Evolutionary conservation across 768 basidiomycete species (phyloP), one percentile per base, ranked within the genome.

Genomic region (Rhodotorula sphaerocarpa): DNA sequence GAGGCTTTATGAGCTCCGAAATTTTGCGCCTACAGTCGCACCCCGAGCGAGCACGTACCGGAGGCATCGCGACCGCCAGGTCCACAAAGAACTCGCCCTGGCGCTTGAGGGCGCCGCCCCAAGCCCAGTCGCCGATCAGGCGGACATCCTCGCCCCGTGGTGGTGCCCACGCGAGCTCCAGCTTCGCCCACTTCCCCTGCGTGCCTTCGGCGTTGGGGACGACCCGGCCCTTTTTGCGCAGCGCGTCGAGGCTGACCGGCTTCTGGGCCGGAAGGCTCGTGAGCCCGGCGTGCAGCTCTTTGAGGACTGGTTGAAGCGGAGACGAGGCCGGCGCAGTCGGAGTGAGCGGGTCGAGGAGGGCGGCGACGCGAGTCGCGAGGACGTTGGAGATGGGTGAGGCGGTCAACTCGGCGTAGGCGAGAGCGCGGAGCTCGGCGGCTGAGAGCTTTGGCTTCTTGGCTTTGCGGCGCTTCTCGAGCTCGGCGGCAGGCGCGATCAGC

Each of bases 391-490:
- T 66, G 42, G 68, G 68, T 9, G 60, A 63, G 18, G 68, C 64
- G 21, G 68, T 66, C 23, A 69, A 43, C 31, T 69, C 68, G 30
- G 68, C 68, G 45, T 66, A 69, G 12, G 68, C 68, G 55, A 69
- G 64, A 2, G 64, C 63, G 34, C 64, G 68, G 7, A 69, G 47
- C 52, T 69, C 68, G 39, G 64, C 64, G 7, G 61, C 42, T 6
- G 63, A 66, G 30, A 69, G 58, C 42, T 64, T 60, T 12, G 63
- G 42, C 46, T 27, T 28, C 48, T 59, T 61, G 23, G 48, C 63
- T 34, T 62, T 65, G 41, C 63, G 63, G 45, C 50, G 51, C 45
- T 61, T 42, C 48, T 59, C 50, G 14, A 57, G 57, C 39, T 31
- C 53, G n/a, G 62, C 62, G 5, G 63, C 53, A 12, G 57, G 50